Conservation (phyloP, 768 basidiomycete species). For the Psilocybe subaeruginosa region DNA sequence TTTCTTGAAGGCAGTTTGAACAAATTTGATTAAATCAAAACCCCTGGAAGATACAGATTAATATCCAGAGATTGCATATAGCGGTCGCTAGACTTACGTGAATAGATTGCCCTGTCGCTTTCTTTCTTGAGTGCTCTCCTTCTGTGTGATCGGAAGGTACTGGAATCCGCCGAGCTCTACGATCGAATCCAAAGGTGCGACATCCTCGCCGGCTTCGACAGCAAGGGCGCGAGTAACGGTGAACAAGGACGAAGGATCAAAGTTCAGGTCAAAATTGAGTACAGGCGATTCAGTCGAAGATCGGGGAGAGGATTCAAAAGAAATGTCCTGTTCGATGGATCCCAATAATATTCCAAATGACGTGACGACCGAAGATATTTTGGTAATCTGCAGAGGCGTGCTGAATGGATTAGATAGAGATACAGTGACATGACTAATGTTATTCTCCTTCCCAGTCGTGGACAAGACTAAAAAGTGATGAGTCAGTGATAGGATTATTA, state of each 20-base stretch:
- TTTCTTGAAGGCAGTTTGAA: conserved; percentile 67
- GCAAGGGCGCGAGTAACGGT: conserved; percentile 71
- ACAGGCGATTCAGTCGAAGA: conserved; percentile 57
- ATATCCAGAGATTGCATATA: neutral
- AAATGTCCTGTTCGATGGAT: conserved; percentile 53
- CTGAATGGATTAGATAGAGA: conserved; percentile 71
- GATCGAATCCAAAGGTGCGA: conserved; percentile 66
- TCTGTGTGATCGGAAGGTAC: conserved; percentile 48
- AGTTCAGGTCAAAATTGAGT: conserved; percentile 66
- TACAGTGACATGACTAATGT: conserved; percentile 68
- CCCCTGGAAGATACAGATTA: conserved; percentile 38
- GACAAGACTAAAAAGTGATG: conserved; percentile 49
- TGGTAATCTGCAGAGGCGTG: conserved; percentile 56
- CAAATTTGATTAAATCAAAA: conserved; percentile 65
- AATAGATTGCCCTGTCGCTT: conserved; percentile 52
- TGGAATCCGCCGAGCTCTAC: conserved; percentile 68
- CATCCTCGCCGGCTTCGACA: conserved; percentile 61
- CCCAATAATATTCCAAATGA: conserved; percentile 66
- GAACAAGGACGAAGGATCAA: conserved; percentile 69
- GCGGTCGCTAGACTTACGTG: conserved; percentile 39
- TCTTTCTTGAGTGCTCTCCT: conserved; percentile 21
- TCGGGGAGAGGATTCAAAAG: conserved; percentile 57
- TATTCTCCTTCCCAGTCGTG: conserved; percentile 63
- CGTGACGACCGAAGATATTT: conserved; percentile 61
- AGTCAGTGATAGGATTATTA: neutral